Base-by-base conservation (phyloP, 306 rosid species). In the Cucurbita argyrosperma region DNA sequence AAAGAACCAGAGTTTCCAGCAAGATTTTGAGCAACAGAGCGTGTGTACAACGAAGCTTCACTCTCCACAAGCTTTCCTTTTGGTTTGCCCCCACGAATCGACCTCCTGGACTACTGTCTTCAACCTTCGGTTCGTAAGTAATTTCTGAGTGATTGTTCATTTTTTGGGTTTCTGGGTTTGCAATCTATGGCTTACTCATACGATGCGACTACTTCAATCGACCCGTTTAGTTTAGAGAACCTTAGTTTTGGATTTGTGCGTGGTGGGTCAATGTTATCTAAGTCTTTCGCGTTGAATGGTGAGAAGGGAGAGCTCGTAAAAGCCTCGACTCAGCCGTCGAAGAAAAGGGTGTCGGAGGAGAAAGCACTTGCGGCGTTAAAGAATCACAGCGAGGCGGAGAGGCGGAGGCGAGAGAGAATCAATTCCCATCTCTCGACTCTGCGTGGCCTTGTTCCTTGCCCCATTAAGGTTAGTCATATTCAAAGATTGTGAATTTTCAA, bases 371-470 rank as follows among this genome's bases (percentile, higher is more conserved):
- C 84, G 19, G 89, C 97, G 75, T 77, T 90, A 89, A 90, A 88
- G 86, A 92, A 76, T 19, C 97, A 92, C 74, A 87, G 96, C 74
- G 92, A 88, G 71, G 97, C 97, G 8, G 96, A 92, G 87, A 85
- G 87, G 84, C 85, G 96, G 82, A 82, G 97, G 72, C 84, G 97
- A 76, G 95, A 90, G 86, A 87, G 96, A 82, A 92, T 92, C 45
- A 92, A 92, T 80, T 84, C 87, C 13, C 97, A 89, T 87, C 89
- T 92, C 71, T 72, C 82, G 18, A 88, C 94, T 9, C 86, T 92
- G 46, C 97, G 97, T 58, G 83, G 84, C 38, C 84, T 90, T 61
- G 89, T 92, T 5, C 80, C 92, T 71, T 76, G 85, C 81, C 77
- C 77, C 67, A 81, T 83, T 13, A 92, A 89, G 92, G 97, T 89